phyloP scores from a whole-genome alignment of 495 filamentous ascomycete species.

The Neurospora pannonica region DNA sequence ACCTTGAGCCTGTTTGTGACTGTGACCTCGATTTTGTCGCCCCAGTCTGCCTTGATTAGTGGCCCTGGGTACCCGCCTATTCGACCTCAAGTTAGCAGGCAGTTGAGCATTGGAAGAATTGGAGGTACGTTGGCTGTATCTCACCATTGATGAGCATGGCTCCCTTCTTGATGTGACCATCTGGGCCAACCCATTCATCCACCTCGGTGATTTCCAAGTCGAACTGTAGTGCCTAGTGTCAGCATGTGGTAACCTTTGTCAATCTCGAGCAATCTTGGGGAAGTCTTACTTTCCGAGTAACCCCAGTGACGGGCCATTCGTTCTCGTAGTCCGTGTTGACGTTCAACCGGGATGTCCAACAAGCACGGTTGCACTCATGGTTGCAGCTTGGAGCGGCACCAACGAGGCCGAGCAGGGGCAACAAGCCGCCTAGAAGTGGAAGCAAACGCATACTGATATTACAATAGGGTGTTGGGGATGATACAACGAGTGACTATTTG shows the following conservation, averaged over 20 bases:
- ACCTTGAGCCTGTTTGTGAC: slow-evolving; percentile 14
- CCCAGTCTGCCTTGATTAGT: slow-evolving; percentile 23
- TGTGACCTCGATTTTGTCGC: slow-evolving; percentile 15
- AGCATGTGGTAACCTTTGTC: not conserved
- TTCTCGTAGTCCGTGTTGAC: slow-evolving; percentile 4
- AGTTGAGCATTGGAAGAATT: not conserved
- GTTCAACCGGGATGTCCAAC: slow-evolving; percentile 1
- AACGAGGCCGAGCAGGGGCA: not conserved
- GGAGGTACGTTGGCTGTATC: slow-evolving; percentile 5
- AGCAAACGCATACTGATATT: not conserved
- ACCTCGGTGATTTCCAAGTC: slow-evolving; percentile 8
- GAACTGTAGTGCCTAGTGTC: slow-evolving; percentile 9
- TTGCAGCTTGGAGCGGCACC: slow-evolving; percentile 16
- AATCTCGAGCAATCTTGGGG: not conserved
- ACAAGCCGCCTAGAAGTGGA: not conserved
- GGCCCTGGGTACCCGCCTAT: slow-evolving; percentile 10
- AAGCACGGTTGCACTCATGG: slow-evolving; percentile 10
- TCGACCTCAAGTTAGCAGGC: not conserved
- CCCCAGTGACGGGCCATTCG: not conserved
- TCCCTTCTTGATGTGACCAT: slow-evolving; percentile 20
- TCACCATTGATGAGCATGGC: slow-evolving; percentile 25
- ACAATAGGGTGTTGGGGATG: not conserved
- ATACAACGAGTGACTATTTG: not conserved
- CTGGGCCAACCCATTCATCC: slow-evolving; percentile 21
- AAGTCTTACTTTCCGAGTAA: not conserved